Percentiles rank a stretch among this genome's conserved stretches.
phyloP scores from a whole-genome alignment of 148 eudicot genomes.

The Cornus suecica region DNA sequence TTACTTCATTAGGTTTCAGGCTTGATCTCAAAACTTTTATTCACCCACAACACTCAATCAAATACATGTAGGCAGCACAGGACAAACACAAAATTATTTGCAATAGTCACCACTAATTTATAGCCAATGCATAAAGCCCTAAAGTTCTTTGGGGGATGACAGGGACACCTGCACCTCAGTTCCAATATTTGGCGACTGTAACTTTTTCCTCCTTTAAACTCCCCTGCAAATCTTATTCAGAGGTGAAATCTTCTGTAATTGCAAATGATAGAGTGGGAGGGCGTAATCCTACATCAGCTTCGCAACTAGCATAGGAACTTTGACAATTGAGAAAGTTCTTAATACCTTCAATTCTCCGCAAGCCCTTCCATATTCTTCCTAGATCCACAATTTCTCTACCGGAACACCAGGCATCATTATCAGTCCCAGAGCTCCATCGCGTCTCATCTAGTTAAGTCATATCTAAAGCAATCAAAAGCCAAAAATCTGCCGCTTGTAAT shows the following conservation, averaged over 20 bases:
- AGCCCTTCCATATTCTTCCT: not conserved
- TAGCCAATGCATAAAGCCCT: not conserved
- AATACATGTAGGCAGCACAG: not conserved
- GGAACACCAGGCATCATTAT: not conserved
- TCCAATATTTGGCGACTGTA: not conserved
- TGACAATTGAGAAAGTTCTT: not conserved
- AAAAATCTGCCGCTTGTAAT: too few relatives aligned
- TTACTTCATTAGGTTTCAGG: not conserved
- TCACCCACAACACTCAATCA: not conserved
- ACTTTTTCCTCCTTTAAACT: not conserved
- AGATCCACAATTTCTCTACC: not conserved
- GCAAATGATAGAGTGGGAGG: not conserved
- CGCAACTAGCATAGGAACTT: not conserved
- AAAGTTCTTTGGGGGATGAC: not conserved
- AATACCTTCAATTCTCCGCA: not conserved
- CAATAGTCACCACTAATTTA: not conserved
- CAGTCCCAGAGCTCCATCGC: not conserved
- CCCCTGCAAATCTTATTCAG: not conserved
- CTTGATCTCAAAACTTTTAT: not conserved
- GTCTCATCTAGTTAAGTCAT: not conserved
- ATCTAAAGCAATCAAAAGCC: too few relatives aligned
- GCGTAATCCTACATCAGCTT: not conserved
- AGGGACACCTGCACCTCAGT: not conserved
- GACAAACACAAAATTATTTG: not conserved
- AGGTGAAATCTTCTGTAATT: not conserved